Evolutionary conservation across 495 filamentous ascomycete species (phyloP).

Genomic region (Friedmanniomyces endolithicus): DNA sequence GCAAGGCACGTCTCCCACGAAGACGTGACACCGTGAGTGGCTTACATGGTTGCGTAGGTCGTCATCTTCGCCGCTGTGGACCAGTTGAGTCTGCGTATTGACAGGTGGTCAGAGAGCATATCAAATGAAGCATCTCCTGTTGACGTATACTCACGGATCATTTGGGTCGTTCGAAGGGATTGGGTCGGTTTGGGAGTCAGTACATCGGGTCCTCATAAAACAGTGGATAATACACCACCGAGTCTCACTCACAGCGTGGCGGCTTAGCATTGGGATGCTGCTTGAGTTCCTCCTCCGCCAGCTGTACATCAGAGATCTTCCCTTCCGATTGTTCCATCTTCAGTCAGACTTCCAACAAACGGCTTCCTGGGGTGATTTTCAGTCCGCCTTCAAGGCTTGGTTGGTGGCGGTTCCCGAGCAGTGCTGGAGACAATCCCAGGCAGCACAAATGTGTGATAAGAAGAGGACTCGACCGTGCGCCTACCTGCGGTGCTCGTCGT

Average conservation of each 20-base stretch:
- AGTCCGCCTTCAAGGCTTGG: too few species aligned
- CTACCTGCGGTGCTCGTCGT: neutral
- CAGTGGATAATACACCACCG: too few species aligned
- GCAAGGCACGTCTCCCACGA: too few species aligned
- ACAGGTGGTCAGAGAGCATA: neutral
- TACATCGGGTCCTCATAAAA: neutral
- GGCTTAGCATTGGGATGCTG: neutral
- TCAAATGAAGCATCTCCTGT: neutral
- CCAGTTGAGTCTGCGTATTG: constrained; percentile 5
- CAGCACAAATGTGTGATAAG: neutral
- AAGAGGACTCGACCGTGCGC: neutral
- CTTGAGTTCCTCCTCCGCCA: constrained; percentile 5
- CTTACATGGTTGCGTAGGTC: constrained; percentile 11
- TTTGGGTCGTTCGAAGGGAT: constrained; percentile 4
- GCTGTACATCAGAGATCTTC: neutral
- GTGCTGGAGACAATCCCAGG: neutral
- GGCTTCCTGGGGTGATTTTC: neutral
- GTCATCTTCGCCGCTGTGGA: constrained; percentile 5
- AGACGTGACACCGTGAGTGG: too few species aligned
- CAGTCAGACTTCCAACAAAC: neutral
- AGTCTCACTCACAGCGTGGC: neutral
- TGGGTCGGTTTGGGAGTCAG: neutral
- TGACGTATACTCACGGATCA: neutral
- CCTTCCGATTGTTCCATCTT: neutral
- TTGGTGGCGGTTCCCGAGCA: neutral